Evolutionary conservation across 2,329 filamentous ascomycete genomes (phyloP).

Genomic region (Tolypocladium nubicola): DNA sequence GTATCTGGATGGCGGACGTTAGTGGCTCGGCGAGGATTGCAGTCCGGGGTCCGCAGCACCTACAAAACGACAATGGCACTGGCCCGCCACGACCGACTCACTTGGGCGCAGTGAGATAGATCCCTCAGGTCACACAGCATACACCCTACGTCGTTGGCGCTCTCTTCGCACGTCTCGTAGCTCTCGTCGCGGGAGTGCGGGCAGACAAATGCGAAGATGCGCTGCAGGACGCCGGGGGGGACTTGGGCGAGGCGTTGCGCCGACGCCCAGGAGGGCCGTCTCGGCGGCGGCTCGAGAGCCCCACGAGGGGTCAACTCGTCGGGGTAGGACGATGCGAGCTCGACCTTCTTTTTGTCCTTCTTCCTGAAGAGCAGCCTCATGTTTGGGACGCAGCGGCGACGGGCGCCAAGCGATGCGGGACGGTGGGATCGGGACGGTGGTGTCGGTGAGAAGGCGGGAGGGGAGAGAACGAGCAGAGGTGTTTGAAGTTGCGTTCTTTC

Average conservation of each 20-base stretch:
- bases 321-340: conserved; percentile 12
- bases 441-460: not conserved
- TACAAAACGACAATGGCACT: conserved; percentile 47
- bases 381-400: conserved; percentile 9
- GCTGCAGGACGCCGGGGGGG: conserved; percentile 57
- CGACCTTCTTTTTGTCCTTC: conserved; percentile 25
- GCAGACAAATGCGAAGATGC: conserved; percentile 74
- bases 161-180: conserved; percentile 76
- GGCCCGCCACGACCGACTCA: conserved; percentile 62
- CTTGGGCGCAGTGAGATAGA: conserved; percentile 66
- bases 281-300: conserved; percentile 14
- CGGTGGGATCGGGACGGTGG: not conserved
- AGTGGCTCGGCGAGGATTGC: not conserved
- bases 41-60: conserved; percentile 20
- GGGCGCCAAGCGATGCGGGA: not conserved
- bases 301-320: conserved; percentile 17
- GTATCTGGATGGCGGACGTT: conserved; percentile 44
- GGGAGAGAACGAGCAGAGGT: not conserved
- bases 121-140: conserved; percentile 92
- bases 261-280: conserved; percentile 29
- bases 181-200: conserved; percentile 69
- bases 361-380: conserved; percentile 27
- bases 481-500: not conserved
- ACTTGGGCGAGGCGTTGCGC: conserved; percentile 40
- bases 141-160: conserved; percentile 67